Conservation (phyloP, 345 rosid species). For the Populus alba region DNA sequence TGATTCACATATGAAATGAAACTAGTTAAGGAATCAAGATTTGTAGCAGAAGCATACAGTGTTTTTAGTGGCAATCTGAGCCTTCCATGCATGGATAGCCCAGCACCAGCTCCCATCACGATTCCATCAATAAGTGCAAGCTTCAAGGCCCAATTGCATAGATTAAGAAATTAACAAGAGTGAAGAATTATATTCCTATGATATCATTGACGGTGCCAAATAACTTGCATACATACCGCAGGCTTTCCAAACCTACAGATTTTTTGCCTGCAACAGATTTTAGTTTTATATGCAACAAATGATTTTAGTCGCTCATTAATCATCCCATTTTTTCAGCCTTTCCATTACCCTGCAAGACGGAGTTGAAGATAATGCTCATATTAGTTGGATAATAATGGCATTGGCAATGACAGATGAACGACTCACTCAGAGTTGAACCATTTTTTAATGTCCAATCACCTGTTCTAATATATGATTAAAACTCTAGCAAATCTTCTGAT, state of each 20-base stretch:
- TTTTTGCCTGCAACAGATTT: too few species aligned
- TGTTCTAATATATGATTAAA: too few species aligned
- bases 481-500: too few species aligned
- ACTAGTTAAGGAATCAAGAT: too few species aligned
- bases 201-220: background rate
- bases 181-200: too few species aligned
- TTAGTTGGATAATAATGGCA: background rate
- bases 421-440: too few species aligned
- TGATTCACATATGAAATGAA: too few species aligned
- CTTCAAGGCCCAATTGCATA: constrained; percentile 1
- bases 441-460: background rate
- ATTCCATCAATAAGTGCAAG: constrained; percentile 31
- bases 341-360: constrained; percentile 23
- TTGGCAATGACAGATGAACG: background rate
- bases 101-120: constrained; percentile 46
- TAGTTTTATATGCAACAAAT: too few species aligned
- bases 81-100: constrained; percentile 21
- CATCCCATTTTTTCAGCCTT: constrained; percentile 11
- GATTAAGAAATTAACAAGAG: background rate
- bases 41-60: constrained; percentile 15
- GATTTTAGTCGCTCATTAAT: too few species aligned
- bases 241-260: constrained; percentile 5
- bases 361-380: too few species aligned
- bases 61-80: constrained; percentile 32
- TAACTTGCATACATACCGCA: constrained; percentile 1